Conservation (phyloP, 1,284 basidiomycete genomes). For the Puccinia hordei region DNA sequence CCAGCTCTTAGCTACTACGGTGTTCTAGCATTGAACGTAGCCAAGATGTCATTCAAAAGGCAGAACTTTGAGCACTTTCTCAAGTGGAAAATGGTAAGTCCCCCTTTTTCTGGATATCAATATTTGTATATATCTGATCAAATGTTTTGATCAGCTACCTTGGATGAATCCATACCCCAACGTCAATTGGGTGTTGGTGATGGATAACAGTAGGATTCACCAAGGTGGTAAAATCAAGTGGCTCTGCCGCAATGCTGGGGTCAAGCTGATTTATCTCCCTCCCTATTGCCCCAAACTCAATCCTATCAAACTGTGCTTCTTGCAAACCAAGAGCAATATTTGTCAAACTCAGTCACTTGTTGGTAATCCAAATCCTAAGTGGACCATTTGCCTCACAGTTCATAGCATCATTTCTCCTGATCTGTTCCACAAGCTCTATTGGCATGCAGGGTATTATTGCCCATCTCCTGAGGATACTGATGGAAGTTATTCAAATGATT, state of each 20-base stretch:
- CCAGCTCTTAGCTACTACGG: background rate
- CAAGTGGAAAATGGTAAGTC: background rate
- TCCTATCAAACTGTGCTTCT: conserved; percentile 19
- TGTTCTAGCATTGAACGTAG: background rate
- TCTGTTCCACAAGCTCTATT: background rate
- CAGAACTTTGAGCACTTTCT: conserved; percentile 7
- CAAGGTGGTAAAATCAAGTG: background rate
- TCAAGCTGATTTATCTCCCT: conserved; percentile 8
- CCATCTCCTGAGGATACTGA: background rate
- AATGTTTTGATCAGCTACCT: conserved; percentile 6
- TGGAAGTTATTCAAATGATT: too few relatives aligned
- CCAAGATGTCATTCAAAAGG: background rate
- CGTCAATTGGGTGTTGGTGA: background rate
- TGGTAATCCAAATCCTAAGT: background rate
- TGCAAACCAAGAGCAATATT: background rate
- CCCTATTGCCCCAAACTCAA: conserved; percentile 26
- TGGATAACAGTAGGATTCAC: conserved; percentile 20
- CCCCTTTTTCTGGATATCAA: background rate
- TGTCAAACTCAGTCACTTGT: background rate
- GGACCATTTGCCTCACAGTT: background rate
- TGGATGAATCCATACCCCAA: conserved; percentile 12
- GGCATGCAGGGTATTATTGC: background rate
- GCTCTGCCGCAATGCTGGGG: background rate
- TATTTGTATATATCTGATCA: background rate
- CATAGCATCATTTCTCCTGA: background rate